A percentile compares a stretch with the other conserved stretches of the same genome.
These are phyloP conservation scores for Coccomyxa subellipsoidea DNA, from an alignment of 163 green algal genomes.

Conservation along the genomic window DNA sequence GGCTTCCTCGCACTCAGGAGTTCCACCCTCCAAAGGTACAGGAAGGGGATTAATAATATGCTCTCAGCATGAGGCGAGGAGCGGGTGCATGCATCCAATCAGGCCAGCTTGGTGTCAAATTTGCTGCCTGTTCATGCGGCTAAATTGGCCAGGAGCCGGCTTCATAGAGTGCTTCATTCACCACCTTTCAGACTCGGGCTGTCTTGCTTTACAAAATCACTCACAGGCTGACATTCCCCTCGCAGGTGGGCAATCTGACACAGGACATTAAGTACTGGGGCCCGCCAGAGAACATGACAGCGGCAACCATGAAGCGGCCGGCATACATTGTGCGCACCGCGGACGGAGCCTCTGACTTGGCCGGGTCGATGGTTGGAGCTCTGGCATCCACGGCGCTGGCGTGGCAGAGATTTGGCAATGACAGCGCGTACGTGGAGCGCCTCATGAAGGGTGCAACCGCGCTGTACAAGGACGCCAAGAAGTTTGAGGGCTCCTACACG, in stretches of 20 bases:
- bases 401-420: slow-evolving; percentile 28
- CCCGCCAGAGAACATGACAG: slow-evolving; percentile 41
- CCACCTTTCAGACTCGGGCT: too few species aligned
- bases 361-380: slow-evolving; percentile 41
- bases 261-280: slow-evolving; percentile 47
- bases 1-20: too few species aligned
- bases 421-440: slow-evolving; percentile 26
- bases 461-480: slow-evolving; percentile 21
- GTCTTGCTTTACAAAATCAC: too few species aligned
- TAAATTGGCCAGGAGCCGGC: too few species aligned
- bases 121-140: too few species aligned
- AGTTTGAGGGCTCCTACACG: slow-evolving; percentile 6
- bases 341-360: slow-evolving; percentile 39
- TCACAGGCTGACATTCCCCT: background rate
- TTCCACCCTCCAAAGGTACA: too few species aligned
- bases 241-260: slow-evolving; percentile 48
- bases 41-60: too few species aligned
- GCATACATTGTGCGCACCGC: slow-evolving; percentile 36
- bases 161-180: too few species aligned
- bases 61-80: too few species aligned
- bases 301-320: slow-evolving; percentile 22
- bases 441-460: slow-evolving; percentile 7
- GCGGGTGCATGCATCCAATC: too few species aligned
- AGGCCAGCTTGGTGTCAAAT: too few species aligned
- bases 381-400: slow-evolving; percentile 42